Base-by-base conservation (phyloP, 768 basidiomycete species). In the Neoboletus magnificus region DNA sequence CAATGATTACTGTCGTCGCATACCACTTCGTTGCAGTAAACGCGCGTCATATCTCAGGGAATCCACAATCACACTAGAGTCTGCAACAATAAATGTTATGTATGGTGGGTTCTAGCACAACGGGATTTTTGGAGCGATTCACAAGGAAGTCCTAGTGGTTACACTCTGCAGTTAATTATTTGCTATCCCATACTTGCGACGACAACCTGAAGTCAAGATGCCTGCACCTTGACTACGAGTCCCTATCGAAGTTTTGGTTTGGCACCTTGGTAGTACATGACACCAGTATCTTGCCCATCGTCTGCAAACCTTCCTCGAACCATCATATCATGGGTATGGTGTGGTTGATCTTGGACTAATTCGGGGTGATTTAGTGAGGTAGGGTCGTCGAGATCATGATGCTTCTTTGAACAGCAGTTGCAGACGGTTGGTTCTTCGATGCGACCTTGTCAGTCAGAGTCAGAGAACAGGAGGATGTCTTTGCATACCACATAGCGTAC, bases 1-100 rank as follows among this genome's bases (percentile, higher is more conserved):
- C 95, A 29, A 93, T 98, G 87, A 65, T 92, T 61, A 85, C 89
- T 6, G 87, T 94, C 52, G 86, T 98, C 51, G 82, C 84, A 45
- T 97, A 95, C 73, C 95, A 98, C 75, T 83, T 96, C 64, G 76
- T 98, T 48, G 87, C 91, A 33, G 91, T 96, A 57, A 95, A 95
- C 64, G 83, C 84, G 39, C 79, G 80, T 22, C 65, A 77, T 57
- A 58, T 80, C 67, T 67, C 69, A 71, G 56, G 59, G 57, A 58
- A 66, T 20, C 9, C 45, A n/a, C 46, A 54, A 23, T 23, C 49
- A 39, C 41, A 50, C 20, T 56, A 63, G 57, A 41, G 11, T 22
- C 10, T 54, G 11, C n/a, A 13, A 35, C 33, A 6, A 3, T 18
- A 44, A n/a, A 8, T 18, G 29, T 50, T 11, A 9, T 43, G n/a